Base-by-base conservation (phyloP, 345 rosid genomes). In the Hevea brasiliensis region DNA sequence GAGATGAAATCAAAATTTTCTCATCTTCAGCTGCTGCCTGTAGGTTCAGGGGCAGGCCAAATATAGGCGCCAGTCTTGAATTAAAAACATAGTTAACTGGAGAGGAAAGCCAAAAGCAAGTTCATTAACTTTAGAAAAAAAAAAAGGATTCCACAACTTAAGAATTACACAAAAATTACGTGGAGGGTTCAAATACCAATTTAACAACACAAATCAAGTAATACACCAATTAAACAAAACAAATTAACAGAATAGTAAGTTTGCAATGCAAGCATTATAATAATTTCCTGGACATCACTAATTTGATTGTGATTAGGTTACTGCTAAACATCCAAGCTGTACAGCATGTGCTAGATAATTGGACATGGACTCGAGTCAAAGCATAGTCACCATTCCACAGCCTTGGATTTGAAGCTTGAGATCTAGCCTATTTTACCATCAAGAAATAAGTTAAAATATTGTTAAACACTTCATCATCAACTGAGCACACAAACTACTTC, bases 11-110 rank as follows among this genome's bases (percentile, higher is more conserved):
- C 47, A 94, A 74, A 75, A 85, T 0, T 74, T 86, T 85, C 85
- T 88, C 88, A 24, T 82, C 88, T 74, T 84, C 86, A 68, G 92
- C 90, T 50, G 96, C 97, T 68, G 89, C 90, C 75, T 73, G 63
- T n/a, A 82, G 82, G 73, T 88, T 84, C 80, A 78, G 69, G 8
- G 89, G 77, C 67, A 27, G 83, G 54, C 97, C 94, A 41, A 88
- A 65, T 7, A 58, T 59, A 32, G 94, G 92, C 63, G 85, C 98
- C 64, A 90, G 71, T 20, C 68, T 65, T 57, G 68, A 60, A 73
- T 89, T 81, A 44, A 79, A 1, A 57, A 87, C 85, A 77, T 64
- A 89, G 57, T 61, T 72, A 79, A 73, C 98, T 94, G 87, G 78
- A 57, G 73, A 65, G 27, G 69, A 68, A 78, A 12, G 29, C 27